These are phyloP conservation scores for Aspergillus diversus DNA, from an alignment of 495 filamentous ascomycete species.

Conservation along the genomic window DNA sequence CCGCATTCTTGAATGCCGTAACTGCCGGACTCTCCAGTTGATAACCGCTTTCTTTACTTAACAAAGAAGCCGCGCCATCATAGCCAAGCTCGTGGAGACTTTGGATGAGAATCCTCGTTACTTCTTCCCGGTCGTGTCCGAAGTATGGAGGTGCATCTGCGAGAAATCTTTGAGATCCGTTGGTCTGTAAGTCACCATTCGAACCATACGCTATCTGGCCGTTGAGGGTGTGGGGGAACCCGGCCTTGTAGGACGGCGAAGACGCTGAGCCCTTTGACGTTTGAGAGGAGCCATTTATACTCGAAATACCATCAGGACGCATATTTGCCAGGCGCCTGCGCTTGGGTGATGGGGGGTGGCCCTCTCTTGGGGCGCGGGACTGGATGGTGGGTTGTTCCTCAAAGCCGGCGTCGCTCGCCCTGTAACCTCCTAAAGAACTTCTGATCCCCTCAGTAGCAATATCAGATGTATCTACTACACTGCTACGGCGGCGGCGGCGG, in stretches of 20 bases:
- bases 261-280: conserved; percentile 50
- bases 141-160: conserved; percentile 55
- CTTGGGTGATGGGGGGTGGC: conserved; percentile 55
- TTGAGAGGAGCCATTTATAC: conserved; percentile 52
- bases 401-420: conserved; percentile 35
- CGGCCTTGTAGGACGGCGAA: conserved; percentile 44
- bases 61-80: conserved; percentile 66
- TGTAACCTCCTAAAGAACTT: conserved; percentile 26
- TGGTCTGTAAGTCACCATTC: conserved; percentile 50
- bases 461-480: conserved; percentile 29
- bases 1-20: conserved; percentile 78
- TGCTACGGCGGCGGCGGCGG: conserved; percentile 36
- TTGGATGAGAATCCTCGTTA: conserved; percentile 91
- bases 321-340: conserved; percentile 66
- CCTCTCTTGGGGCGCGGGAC: conserved; percentile 36
- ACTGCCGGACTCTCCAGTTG: conserved; percentile 85
- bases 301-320: conserved; percentile 59
- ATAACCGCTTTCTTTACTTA: conserved; percentile 84
- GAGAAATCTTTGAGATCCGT: conserved; percentile 49
- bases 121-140: conserved; percentile 91
- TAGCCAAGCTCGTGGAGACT: conserved; percentile 88
- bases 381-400: conserved; percentile 30
- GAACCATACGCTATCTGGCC: conserved; percentile 45
- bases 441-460: conserved; percentile 26
- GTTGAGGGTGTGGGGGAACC: conserved; percentile 48